Evolutionary conservation across 805 yeast species (phyloP), one percentile per base, ranked within the genome.

Genomic region (Schwanniomyces vanrijiae): DNA sequence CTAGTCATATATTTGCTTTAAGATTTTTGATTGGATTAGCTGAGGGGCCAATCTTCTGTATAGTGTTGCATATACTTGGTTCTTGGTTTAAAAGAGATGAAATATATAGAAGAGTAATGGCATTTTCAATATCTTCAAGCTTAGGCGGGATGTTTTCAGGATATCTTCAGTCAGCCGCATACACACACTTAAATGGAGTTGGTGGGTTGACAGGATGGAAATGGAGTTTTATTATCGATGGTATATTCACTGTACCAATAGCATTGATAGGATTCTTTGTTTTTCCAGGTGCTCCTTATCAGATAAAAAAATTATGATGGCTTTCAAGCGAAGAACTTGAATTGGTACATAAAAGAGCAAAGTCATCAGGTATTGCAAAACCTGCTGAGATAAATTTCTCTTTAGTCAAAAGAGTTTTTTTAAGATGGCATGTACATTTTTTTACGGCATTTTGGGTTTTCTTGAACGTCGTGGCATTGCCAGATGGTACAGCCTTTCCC

Each of bases 231-330:
- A 43, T 43, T n/a, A 43, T 43, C 13, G 40, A 25, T 25, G 39
- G 39, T 18, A 33, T 38, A 13, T 40, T 43, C 33, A 35, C 29
- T 25, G 29, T 84, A 21, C 80, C 74, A 2, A 77, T 86, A 31
- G 87, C 84, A 6, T 8, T 84, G 3, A 49, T 79, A 43, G 87
- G 86, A 0, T 70, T 75, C 49, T 79, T 77, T 56, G 53, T 72
- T 55, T 65, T 83, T 50, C 90, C 90, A 7, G 90, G 89, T 42
- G 83, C 87, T 14, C 89, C 90, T 5, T 63, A 71, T 40, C 40
- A 34, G 21, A 25, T 43, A 8, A 26, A 40, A 7, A 40, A 26
- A 14, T 11, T 26, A 16, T 40, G 43, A 35, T 43, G 45, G 45
- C 21, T 43, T 11, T n/a, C 35, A 10, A 22, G 19, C 22, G 40